A percentile compares a stretch with the other conserved stretches of the same genome.
Conservation (phyloP, 208 protist species). For the Trichomonas vaginalis region DNA sequence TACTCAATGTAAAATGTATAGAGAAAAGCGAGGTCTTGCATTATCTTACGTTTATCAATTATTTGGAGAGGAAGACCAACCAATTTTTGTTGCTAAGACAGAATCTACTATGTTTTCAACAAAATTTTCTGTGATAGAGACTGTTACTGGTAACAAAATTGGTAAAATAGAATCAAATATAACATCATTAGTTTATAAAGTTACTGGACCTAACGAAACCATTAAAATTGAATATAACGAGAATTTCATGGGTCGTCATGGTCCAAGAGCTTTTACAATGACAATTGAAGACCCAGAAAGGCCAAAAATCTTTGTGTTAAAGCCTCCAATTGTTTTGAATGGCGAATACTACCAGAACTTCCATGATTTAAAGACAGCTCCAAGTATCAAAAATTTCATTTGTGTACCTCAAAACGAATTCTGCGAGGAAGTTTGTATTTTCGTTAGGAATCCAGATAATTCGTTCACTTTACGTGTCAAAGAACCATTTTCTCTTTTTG, state of each 20-base stretch:
- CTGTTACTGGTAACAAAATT: neutral
- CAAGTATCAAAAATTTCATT: conserved; percentile 1
- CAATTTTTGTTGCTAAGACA: neutral
- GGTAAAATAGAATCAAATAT: neutral
- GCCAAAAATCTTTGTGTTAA: neutral
- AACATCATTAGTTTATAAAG: neutral
- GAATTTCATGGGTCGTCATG: neutral
- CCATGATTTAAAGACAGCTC: neutral
- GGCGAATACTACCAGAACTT: neutral
- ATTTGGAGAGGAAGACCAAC: neutral
- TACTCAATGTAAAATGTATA: neutral
- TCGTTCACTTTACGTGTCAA: neutral
- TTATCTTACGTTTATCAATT: neutral
- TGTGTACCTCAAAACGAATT: neutral
- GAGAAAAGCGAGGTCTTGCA: neutral
- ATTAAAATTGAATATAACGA: neutral
- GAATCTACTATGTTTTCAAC: neutral
- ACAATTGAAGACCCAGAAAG: neutral
- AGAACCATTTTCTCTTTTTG: neutral
- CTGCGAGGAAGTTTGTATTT: neutral
- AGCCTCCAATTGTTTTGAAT: neutral
- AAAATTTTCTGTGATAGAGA: neutral
- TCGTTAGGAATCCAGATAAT: neutral
- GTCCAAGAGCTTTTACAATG: neutral
- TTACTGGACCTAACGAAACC: neutral